phyloP scores from a whole-genome alignment of 1,284 basidiomycete species.

The Coniferiporia sulphurascens region DNA sequence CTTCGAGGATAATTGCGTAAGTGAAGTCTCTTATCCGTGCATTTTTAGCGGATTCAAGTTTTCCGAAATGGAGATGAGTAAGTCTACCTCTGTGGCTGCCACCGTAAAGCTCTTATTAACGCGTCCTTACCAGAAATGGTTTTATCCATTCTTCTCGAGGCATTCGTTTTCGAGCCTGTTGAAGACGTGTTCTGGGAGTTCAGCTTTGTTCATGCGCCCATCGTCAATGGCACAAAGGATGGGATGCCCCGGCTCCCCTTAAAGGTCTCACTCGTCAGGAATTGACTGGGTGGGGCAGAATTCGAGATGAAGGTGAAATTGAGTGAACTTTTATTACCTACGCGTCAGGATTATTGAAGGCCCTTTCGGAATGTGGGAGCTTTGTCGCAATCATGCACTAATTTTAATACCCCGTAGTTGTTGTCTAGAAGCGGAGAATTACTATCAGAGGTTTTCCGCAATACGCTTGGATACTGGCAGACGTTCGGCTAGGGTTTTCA shows the following conservation, averaged over 20 bases:
- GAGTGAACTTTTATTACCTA: too few species aligned
- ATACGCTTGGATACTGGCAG: too few species aligned
- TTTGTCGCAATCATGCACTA: too few species aligned
- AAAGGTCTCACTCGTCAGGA: conserved; percentile 7
- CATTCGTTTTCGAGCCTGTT: conserved; percentile 10
- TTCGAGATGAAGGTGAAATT: too few species aligned
- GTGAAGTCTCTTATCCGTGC: background rate
- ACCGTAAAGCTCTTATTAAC: too few species aligned
- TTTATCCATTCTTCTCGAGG: conserved; percentile 13
- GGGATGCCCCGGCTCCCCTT: conserved; percentile 8
- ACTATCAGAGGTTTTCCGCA: too few species aligned
- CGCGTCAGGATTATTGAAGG: too few species aligned
- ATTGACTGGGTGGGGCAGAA: background rate
- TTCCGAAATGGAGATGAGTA: conserved; percentile 12
- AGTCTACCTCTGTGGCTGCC: background rate
- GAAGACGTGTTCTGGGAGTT: conserved; percentile 13
- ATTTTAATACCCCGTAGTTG: too few species aligned
- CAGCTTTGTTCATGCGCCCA: background rate
- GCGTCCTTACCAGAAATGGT: background rate
- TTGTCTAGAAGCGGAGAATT: too few species aligned
- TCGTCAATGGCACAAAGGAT: background rate
- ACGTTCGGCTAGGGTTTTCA: too few species aligned
- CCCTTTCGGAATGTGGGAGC: too few species aligned
- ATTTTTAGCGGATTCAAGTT: conserved; percentile 5
- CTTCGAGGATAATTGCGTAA: background rate